Evolutionary conservation across 495 filamentous ascomycete genomes (phyloP).

Genomic region (Penicillium canariense): DNA sequence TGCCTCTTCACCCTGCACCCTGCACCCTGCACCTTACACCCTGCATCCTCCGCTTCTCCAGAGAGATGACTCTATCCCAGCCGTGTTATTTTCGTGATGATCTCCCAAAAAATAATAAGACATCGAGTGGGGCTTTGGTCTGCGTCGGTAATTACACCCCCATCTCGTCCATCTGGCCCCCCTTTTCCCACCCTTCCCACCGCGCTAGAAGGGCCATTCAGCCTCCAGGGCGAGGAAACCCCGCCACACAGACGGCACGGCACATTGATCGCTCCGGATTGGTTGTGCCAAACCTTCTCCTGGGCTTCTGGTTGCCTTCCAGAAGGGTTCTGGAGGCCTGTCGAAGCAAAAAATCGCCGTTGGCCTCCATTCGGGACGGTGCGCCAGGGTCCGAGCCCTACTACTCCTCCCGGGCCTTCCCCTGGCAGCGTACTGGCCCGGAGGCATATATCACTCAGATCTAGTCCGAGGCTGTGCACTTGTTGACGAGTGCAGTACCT

Average conservation of each 20-base stretch:
- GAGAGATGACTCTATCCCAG: no score
- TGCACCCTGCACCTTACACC: no score
- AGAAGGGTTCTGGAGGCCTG: conserved; percentile 36
- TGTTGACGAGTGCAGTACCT: background rate
- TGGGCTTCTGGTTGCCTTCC: conserved; percentile 39
- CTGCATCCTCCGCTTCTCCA: no score
- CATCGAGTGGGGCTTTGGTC: conserved; percentile 2
- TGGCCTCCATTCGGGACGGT: conserved; percentile 23
- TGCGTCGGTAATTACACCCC: conserved; percentile 25
- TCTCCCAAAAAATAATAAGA: background rate
- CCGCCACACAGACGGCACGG: conserved; percentile 17
- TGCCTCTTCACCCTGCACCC: no score
- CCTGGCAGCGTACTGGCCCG: no score
- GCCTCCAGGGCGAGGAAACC: conserved; percentile 18
- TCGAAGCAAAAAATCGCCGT: conserved; percentile 26
- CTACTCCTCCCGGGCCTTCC: background rate
- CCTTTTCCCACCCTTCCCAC: conserved; percentile 14
- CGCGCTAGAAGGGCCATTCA: conserved; percentile 23
- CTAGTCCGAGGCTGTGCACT: conserved; percentile 10
- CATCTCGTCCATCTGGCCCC: conserved; percentile 13
- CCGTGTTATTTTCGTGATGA: background rate
- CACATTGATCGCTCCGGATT: conserved; percentile 19
- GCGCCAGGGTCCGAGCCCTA: conserved; percentile 15
- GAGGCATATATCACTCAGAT: background rate
- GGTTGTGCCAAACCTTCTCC: conserved; percentile 38